Evolutionary conservation across 2,329 filamentous ascomycete species (phyloP).

Genomic region (Xylaria sp.): DNA sequence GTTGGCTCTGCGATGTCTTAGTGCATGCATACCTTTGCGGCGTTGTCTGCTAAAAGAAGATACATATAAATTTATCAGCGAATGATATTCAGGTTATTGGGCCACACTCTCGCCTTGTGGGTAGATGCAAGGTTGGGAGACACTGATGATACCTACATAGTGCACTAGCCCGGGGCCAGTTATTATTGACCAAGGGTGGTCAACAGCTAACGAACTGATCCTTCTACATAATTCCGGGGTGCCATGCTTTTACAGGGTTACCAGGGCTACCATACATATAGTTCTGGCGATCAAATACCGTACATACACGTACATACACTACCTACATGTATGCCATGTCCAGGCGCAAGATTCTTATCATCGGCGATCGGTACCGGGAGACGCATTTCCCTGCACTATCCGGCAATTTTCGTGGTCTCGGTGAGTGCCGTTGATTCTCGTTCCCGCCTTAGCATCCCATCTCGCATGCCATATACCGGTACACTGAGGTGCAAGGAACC

Average conservation of each 20-base stretch:
- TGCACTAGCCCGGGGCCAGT: not conserved
- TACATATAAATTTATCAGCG: slow-evolving; percentile 3
- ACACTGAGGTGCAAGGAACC: not conserved
- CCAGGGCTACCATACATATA: no score
- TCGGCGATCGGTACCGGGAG: not conserved
- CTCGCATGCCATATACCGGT: no score
- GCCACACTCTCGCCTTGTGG: not conserved
- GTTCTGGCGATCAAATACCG: not conserved
- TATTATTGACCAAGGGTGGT: not conserved
- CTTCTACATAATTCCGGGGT: no score
- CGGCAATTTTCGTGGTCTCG: slow-evolving; percentile 1
- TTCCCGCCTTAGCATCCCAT: no score
- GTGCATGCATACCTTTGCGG: not conserved
- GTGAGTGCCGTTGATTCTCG: not conserved
- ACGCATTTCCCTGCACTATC: not conserved
- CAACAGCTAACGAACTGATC: no score
- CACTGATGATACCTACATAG: not conserved
- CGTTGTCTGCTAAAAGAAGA: not conserved
- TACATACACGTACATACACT: no score
- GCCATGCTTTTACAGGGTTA: no score
- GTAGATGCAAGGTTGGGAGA: not conserved
- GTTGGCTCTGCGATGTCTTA: not conserved
- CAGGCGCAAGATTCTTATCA: not conserved
- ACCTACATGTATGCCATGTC: no score
- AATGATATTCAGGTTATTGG: not conserved